These are phyloP conservation scores for Cryphonectria japonica DNA, from an alignment of 2,329 filamentous ascomycete species.

Conservation along the genomic window DNA sequence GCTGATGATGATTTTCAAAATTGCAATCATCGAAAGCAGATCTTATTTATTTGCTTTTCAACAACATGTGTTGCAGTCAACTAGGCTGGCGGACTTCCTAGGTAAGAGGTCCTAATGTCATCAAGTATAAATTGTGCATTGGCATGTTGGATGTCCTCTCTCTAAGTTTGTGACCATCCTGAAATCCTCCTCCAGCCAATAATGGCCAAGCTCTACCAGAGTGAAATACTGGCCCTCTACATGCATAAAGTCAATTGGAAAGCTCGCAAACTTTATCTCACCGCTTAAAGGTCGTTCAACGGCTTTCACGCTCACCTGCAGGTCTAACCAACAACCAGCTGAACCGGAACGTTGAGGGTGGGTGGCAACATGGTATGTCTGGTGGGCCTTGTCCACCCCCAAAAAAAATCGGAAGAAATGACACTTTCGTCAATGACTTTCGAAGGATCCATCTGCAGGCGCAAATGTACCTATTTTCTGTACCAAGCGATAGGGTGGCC, in stretches of 20 bases:
- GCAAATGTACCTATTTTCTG: background rate
- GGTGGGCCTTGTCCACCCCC: background rate
- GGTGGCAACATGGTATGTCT: background rate
- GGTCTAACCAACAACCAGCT: background rate
- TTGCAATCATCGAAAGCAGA: background rate
- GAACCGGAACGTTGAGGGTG: background rate
- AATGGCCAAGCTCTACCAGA: background rate
- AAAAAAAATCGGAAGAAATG: background rate
- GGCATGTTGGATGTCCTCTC: background rate
- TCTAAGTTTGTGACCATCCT: background rate
- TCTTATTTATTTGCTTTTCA: too few relatives aligned
- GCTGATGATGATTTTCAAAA: background rate
- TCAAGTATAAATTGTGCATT: background rate
- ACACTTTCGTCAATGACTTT: background rate
- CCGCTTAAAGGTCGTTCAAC: background rate
- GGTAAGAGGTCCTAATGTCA: background rate
- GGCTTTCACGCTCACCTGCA: background rate
- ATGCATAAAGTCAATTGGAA: background rate
- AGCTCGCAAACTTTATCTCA: background rate
- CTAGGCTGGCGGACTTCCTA: too few relatives aligned
- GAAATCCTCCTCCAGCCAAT: background rate
- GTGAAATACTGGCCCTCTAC: background rate
- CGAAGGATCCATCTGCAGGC: constrained; percentile 3
- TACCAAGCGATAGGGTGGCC: background rate
- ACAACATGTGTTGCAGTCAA: too few relatives aligned